phyloP scores from a whole-genome alignment of 1,139 yeast species.

The Debaryomyces nepalensis region DNA sequence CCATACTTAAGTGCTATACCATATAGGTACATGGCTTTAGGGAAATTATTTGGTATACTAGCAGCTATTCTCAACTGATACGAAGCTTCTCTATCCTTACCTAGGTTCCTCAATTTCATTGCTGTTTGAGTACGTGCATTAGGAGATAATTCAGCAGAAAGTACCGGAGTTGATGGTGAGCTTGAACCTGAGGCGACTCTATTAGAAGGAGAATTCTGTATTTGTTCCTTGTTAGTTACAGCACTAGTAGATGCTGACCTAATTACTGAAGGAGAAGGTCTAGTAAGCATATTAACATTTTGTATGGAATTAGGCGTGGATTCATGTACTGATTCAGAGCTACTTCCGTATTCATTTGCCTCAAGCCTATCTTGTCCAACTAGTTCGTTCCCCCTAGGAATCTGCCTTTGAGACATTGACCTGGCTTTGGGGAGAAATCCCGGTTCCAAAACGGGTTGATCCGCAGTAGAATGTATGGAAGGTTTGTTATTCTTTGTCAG shows the following conservation, averaged over 20 bases:
- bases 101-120: constrained; percentile 56
- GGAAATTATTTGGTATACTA: constrained; percentile 58
- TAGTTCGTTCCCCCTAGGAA: constrained; percentile 15
- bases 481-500: neutral
- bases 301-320: neutral
- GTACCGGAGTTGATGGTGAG: constrained; percentile 21
- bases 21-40: constrained; percentile 68
- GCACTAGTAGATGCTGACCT: constrained; percentile 11
- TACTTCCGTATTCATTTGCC: too few species aligned
- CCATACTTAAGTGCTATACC: constrained; percentile 73
- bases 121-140: constrained; percentile 58
- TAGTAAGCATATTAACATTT: neutral
- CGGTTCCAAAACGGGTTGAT: constrained; percentile 12
- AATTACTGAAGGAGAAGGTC: constrained; percentile 3
- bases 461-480: constrained; percentile 11
- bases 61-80: constrained; percentile 70
- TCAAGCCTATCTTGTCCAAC: constrained; percentile 13
- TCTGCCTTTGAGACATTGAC: constrained; percentile 7
- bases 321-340: constrained; percentile 4
- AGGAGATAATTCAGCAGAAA: constrained; percentile 21
- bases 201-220: constrained; percentile 10
- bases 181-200: constrained; percentile 16
- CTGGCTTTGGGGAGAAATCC: constrained; percentile 10
- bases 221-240: neutral
- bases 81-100: constrained; percentile 70